Percentiles rank a stretch among this genome's conserved stretches.
Evolutionary conservation across 192 early-diverging fungal species (phyloP).

Genomic region (Backusella tuberculispora): DNA sequence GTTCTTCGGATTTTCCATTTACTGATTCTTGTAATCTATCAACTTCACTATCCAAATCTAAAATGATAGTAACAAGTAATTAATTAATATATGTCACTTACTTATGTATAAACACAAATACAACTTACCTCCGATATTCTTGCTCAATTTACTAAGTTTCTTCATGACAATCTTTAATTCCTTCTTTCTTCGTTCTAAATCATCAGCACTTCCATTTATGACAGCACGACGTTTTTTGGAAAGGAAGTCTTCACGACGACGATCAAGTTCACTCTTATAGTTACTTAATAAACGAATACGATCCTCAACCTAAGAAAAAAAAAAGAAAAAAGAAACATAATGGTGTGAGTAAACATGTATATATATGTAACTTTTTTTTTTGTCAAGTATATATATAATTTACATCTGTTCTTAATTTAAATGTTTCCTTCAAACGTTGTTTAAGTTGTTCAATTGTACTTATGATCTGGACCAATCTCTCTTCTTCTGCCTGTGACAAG

Average conservation of each 20-base stretch:
- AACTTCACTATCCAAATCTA: slow-evolving; percentile 35
- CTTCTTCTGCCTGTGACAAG: slow-evolving; percentile 60
- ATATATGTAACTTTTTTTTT: neutral
- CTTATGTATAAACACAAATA: neutral
- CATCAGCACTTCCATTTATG: slow-evolving; percentile 52
- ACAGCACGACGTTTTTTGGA: slow-evolving; percentile 59
- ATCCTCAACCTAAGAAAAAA: slow-evolving; percentile 62
- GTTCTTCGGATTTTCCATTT: neutral
- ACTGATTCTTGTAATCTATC: slow-evolving; percentile 16
- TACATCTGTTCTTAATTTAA: slow-evolving; percentile 60
- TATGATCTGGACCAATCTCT: slow-evolving; percentile 51
- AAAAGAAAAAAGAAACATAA: neutral
- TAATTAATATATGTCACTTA: neutral
- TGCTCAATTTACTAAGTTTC: slow-evolving; percentile 42
- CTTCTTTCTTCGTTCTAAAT: slow-evolving; percentile 35
- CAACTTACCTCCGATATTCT: slow-evolving; percentile 42
- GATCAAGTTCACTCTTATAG: slow-evolving; percentile 68
- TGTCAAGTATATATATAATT: neutral
- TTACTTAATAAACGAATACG: slow-evolving; percentile 74
- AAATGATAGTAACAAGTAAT: neutral
- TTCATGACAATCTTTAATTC: slow-evolving; percentile 32
- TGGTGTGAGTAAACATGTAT: neutral
- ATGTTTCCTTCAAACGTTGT: slow-evolving; percentile 56
- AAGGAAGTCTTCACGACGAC: slow-evolving; percentile 69
- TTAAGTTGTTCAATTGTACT: slow-evolving; percentile 59